phyloP scores from a whole-genome alignment of 2,329 filamentous ascomycete genomes.

The Pleurostoma richardsiae region DNA sequence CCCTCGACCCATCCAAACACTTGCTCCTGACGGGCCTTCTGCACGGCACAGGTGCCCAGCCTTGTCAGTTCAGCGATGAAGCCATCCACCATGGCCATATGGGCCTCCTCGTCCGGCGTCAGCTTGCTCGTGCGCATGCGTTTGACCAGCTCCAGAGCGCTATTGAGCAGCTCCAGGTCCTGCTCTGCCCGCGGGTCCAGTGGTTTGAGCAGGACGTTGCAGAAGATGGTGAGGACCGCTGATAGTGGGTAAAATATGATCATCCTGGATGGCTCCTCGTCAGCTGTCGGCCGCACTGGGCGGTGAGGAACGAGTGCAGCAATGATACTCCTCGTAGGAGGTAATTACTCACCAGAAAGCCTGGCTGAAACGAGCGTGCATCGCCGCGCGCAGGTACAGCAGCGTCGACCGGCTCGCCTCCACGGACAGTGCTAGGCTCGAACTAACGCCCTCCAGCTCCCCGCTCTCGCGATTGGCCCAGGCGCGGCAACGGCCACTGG shows the following conservation, averaged over 20 bases:
- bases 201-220: constrained; percentile 46
- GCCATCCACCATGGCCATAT: constrained; percentile 7
- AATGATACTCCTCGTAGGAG: not conserved
- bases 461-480: constrained; percentile 26
- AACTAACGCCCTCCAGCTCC: constrained; percentile 40
- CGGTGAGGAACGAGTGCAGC: constrained; percentile 7
- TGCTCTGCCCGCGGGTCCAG: constrained; percentile 31
- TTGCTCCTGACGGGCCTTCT: constrained; percentile 5
- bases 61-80: constrained; percentile 11
- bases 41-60: constrained; percentile 6
- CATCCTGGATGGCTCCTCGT: constrained; percentile 29
- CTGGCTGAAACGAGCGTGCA: constrained; percentile 35
- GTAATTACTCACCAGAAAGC: constrained; percentile 39
- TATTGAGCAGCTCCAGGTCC: constrained; percentile 40
- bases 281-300: too few relatives aligned
- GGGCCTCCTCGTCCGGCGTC: constrained; percentile 23
- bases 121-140: constrained; percentile 24
- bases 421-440: constrained; percentile 46
- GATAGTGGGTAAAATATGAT: constrained; percentile 52
- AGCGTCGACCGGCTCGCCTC: constrained; percentile 52
- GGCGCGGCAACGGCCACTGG: constrained; percentile 44
- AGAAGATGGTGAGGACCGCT: constrained; percentile 49
- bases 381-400: constrained; percentile 37
- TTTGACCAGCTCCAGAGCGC: constrained; percentile 33
- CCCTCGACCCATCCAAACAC: too few relatives aligned